Percentiles rank a stretch among this genome's conserved stretches.
Conservation (phyloP, 2,329 filamentous ascomycete species). For the Rhynchosporium graminicola region DNA sequence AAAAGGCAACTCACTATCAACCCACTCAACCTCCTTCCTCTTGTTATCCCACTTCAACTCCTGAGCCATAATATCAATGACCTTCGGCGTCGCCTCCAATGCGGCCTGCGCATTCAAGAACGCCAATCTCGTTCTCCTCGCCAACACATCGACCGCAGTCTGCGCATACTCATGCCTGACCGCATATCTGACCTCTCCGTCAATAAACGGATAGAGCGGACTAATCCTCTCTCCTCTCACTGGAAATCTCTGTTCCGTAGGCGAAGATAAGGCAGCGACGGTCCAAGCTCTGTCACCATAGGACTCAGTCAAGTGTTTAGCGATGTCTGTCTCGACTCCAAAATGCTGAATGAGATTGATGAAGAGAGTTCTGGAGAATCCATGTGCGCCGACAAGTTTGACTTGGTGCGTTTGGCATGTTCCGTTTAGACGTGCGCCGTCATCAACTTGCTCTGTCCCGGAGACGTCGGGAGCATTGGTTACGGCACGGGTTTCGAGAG, state of each 20-base stretch:
- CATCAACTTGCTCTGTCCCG: constrained; percentile 69
- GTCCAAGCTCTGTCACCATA: constrained; percentile 95
- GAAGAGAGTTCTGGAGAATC: constrained; percentile 87
- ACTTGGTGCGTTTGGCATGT: constrained; percentile 82
- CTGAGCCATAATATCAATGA: constrained; percentile 87
- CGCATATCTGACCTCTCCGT: constrained; percentile 88
- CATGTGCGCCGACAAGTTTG: constrained; percentile 79
- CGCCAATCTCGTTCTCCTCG: constrained; percentile 78
- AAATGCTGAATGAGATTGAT: constrained; percentile 95
- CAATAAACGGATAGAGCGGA: constrained; percentile 82
- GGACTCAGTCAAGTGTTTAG: constrained; percentile 80
- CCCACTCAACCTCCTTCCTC: constrained; percentile 80
- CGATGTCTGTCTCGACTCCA: constrained; percentile 87
- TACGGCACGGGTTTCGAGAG: constrained; percentile 58
- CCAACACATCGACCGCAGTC: constrained; percentile 85
- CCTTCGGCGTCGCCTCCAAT: constrained; percentile 77
- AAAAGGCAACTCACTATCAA: constrained; percentile 56
- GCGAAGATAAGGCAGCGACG: constrained; percentile 76
- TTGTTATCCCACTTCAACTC: constrained; percentile 77
- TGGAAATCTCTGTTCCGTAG: constrained; percentile 79
- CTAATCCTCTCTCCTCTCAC: constrained; percentile 80
- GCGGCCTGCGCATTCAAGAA: constrained; percentile 93
- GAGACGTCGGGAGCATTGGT: constrained; percentile 65
- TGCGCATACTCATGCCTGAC: constrained; percentile 89
- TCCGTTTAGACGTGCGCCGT: constrained; percentile 70